These are phyloP conservation scores for Penicillium aurantiogriseum DNA, from an alignment of 2,329 filamentous ascomycete species.

Conservation along the genomic window DNA sequence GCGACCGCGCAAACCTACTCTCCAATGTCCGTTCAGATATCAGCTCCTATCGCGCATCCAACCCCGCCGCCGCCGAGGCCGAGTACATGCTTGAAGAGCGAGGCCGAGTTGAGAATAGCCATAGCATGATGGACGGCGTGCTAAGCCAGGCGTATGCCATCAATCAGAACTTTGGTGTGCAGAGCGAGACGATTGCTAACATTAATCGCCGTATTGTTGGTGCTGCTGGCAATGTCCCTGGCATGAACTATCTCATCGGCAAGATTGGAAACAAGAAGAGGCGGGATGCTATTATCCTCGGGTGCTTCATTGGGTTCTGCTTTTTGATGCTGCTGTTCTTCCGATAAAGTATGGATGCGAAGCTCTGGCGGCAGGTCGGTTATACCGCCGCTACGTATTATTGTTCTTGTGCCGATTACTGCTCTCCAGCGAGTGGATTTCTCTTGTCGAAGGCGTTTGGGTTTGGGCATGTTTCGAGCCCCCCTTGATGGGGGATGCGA, in stretches of 20 bases:
- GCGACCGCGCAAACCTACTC: conserved; percentile 85
- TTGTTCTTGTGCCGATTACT: conserved; percentile 12
- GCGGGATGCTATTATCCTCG: conserved; percentile 91
- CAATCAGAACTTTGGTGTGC: conserved; percentile 83
- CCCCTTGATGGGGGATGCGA: conserved; percentile 11
- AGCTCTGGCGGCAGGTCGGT: not conserved
- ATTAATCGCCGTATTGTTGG: conserved; percentile 89
- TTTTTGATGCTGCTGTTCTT: conserved; percentile 84
- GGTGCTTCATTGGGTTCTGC: conserved; percentile 85
- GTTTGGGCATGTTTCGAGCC: conserved; percentile 15
- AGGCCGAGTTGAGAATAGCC: conserved; percentile 78
- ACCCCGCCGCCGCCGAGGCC: conserved; percentile 79
- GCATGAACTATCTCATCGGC: conserved; percentile 85
- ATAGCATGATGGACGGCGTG: conserved; percentile 85
- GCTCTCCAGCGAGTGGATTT: conserved; percentile 17
- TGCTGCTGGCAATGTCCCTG: conserved; percentile 87
- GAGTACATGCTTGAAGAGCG: conserved; percentile 98
- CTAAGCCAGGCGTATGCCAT: conserved; percentile 95
- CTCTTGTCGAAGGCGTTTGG: conserved; percentile 20
- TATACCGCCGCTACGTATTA: conserved; percentile 6
- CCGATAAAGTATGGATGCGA: conserved; percentile 48
- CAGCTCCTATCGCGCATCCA: conserved; percentile 77
- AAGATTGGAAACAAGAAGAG: conserved; percentile 94
- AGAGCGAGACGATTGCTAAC: conserved; percentile 81
- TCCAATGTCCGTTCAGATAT: conserved; percentile 91